Percentiles rank a stretch among this genome's conserved stretches.
phyloP scores from a whole-genome alignment of 2,329 filamentous ascomycete genomes.

The Hymenoscyphus fraxineus region DNA sequence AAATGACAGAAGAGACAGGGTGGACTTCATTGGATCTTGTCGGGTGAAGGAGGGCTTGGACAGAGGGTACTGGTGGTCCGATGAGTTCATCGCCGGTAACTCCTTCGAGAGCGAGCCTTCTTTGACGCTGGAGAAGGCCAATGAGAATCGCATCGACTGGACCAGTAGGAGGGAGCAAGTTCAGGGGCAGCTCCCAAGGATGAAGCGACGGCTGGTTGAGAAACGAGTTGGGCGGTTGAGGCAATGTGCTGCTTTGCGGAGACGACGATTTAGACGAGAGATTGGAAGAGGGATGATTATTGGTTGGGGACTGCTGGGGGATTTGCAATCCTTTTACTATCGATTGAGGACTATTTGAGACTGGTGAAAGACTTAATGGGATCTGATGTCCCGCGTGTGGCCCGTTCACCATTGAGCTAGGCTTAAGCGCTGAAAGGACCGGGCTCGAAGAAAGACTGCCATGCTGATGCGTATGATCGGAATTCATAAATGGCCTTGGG shows the following conservation, averaged over 20 bases:
- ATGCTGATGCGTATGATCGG: not conserved
- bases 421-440: not conserved
- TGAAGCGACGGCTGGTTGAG: constrained; percentile 16
- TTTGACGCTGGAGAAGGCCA: constrained; percentile 38
- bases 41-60: constrained; percentile 36
- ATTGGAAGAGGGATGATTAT: not conserved
- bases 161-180: constrained; percentile 32
- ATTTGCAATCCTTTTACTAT: not conserved
- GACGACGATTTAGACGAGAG: not conserved
- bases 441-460: constrained; percentile 2
- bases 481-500: constrained; percentile 3
- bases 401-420: not conserved
- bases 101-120: constrained; percentile 32
- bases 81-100: constrained; percentile 31
- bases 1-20: constrained; percentile 31
- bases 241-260: not conserved
- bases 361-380: not conserved
- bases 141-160: constrained; percentile 37
- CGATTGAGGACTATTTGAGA: not conserved
- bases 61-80: constrained; percentile 35
- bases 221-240: constrained; percentile 23
- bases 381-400: not conserved
- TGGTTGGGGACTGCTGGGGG: not conserved
- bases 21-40: constrained; percentile 28
- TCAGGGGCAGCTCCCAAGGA: constrained; percentile 37